Base-by-base conservation (phyloP, 2,329 filamentous ascomycete species). In the Colletotrichum sp. region DNA sequence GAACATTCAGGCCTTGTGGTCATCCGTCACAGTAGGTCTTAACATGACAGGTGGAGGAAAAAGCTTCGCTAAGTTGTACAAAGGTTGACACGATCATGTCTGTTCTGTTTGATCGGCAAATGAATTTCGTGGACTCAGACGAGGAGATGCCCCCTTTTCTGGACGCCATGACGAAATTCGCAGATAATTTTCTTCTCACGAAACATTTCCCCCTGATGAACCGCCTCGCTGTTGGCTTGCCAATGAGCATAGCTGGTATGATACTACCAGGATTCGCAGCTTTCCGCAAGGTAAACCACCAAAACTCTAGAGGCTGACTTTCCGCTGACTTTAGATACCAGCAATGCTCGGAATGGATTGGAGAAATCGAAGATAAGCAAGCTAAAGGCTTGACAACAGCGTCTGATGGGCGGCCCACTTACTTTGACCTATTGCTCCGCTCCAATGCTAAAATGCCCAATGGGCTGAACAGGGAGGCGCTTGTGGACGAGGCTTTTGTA, bases 331-430 rank as follows among this genome's bases (percentile, higher is more conserved):
- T 5, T 1, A 15, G 3, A 36, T 21, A 18, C 1, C n/a, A 68
- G 65, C n/a, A 34, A 39, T 68, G 65, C 30, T 28, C 44, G 0
- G 49, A 16, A 21, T 68, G 44, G 65, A 68, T 68, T 36, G 44
- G 55, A 13, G 65, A 57, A 57, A 68, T 68, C 49, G 65, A 68
- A 18, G 49, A 68, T 6, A 68, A 68, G 65, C 65, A 68, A 26
- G n/a, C n/a, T 15, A 57, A 26, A 5, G 49, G 65, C 18, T 8
- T 34, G 13, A 57, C 28, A 8, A 68, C 30, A 10, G 65, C 65
- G 7, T 52, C n/a, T 3, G 65, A 68, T 26, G 65, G 65, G 8
- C 49, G 65, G 3, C 30, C 18, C n/a, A 68, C 65, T n/a, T 68
- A 59, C 65, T 68, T 68, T 32, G 65, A 68, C 49, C 18, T 68